These are phyloP conservation scores for Tetracladium maxilliforme DNA, from an alignment of 2,329 filamentous ascomycete genomes.

Conservation along the genomic window DNA sequence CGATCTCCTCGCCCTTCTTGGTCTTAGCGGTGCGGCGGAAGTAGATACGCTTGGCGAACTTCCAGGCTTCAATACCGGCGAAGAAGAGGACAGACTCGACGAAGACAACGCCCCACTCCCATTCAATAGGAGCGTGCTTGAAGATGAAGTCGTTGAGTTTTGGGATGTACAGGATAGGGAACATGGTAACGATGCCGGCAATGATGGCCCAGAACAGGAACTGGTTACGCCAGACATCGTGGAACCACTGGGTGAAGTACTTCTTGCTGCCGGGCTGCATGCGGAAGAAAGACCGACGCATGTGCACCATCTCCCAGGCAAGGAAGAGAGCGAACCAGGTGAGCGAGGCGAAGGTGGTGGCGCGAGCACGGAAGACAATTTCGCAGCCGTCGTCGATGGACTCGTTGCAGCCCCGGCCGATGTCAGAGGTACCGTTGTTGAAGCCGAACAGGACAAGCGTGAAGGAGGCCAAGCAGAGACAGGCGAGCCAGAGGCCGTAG, in stretches of 20 bases:
- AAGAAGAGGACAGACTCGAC: slow-evolving; percentile 47
- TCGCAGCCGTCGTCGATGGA: slow-evolving; percentile 37
- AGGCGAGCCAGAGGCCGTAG: slow-evolving; percentile 66
- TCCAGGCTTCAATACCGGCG: slow-evolving; percentile 48
- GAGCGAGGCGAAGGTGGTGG: slow-evolving; percentile 58
- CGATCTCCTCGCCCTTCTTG: no score
- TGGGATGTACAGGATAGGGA: slow-evolving; percentile 53
- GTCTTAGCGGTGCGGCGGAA: slow-evolving; percentile 18
- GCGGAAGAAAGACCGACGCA: slow-evolving; percentile 60
- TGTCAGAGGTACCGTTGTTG: slow-evolving; percentile 35
- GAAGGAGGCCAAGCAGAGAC: slow-evolving; percentile 49
- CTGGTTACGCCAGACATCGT: slow-evolving; percentile 56
- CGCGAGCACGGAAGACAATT: slow-evolving; percentile 54
- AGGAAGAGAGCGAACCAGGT: slow-evolving; percentile 67
- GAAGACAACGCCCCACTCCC: slow-evolving; percentile 59
- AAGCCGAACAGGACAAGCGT: slow-evolving; percentile 47
- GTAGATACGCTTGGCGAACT: slow-evolving; percentile 47
- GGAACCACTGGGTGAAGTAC: slow-evolving; percentile 51
- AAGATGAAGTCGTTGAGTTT: slow-evolving; percentile 51
- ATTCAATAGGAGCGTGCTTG: slow-evolving; percentile 47
- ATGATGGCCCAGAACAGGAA: slow-evolving; percentile 56
- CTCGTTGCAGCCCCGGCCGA: slow-evolving; percentile 47
- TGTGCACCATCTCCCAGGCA: slow-evolving; percentile 65
- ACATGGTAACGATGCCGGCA: slow-evolving; percentile 37
- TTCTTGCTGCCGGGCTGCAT: slow-evolving; percentile 49